phyloP scores from a whole-genome alignment of 2,329 filamentous ascomycete species.

The Phyllosticta citriasiana region DNA sequence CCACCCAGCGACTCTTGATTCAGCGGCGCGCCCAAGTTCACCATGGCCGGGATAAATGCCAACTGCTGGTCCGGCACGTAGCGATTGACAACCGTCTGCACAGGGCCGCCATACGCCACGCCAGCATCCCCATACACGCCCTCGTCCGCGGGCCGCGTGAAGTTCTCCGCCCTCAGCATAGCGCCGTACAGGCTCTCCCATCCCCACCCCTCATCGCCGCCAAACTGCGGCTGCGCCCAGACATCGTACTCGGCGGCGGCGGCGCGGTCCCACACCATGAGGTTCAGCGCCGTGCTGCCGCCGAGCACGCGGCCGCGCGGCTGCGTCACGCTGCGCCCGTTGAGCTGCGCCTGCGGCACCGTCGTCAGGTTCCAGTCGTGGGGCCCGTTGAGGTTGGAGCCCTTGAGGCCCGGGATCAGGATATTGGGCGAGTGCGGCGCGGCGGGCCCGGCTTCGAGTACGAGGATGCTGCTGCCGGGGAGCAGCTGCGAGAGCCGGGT shows the following conservation, averaged over 20 bases:
- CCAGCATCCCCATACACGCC: slow-evolving; percentile 18
- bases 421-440: slow-evolving; percentile 19
- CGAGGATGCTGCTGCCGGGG: slow-evolving; percentile 12
- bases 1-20: slow-evolving; percentile 41
- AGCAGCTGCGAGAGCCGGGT: slow-evolving; percentile 20
- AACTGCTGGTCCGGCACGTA: slow-evolving; percentile 34
- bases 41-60: slow-evolving; percentile 37
- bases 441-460: slow-evolving; percentile 14
- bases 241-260: slow-evolving; percentile 30
- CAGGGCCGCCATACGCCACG: slow-evolving; percentile 22
- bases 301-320: slow-evolving; percentile 22
- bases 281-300: slow-evolving; percentile 29
- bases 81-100: slow-evolving; percentile 31
- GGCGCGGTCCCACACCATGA: slow-evolving; percentile 16
- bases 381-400: slow-evolving; percentile 13
- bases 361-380: slow-evolving; percentile 4
- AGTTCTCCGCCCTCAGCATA: slow-evolving; percentile 25
- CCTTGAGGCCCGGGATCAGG: slow-evolving; percentile 18
- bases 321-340: slow-evolving; percentile 17
- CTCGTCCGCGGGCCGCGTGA: slow-evolving; percentile 16
- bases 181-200: slow-evolving; percentile 11
- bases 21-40: slow-evolving; percentile 32
- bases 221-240: slow-evolving; percentile 34
- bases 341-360: slow-evolving; percentile 18
- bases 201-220: background rate